phyloP scores from a whole-genome alignment of 768 basidiomycete species.

The Boletus tomentosulus region DNA sequence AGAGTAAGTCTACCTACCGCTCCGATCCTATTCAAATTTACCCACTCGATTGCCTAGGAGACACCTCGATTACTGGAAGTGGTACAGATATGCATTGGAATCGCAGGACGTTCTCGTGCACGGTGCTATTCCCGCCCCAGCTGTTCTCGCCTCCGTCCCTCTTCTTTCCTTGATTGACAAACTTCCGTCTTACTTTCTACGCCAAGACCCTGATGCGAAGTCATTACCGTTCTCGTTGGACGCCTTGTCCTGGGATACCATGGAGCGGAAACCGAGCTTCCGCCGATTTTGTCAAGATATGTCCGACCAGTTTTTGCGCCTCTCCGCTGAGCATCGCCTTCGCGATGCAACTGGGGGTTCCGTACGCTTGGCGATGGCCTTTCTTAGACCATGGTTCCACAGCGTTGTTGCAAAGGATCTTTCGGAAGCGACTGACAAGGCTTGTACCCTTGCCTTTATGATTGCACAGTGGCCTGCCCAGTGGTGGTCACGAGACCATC shows the following conservation, averaged over 20 bases:
- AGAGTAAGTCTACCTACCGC: constrained; percentile 44
- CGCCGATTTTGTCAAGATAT: constrained; percentile 69
- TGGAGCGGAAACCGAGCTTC: constrained; percentile 56
- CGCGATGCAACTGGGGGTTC: constrained; percentile 66
- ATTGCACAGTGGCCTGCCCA: constrained; percentile 66
- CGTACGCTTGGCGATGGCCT: constrained; percentile 60
- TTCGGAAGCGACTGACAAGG: constrained; percentile 34
- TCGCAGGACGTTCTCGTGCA: constrained; percentile 73
- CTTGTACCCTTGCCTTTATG: constrained; percentile 41
- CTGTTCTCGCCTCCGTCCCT: constrained; percentile 67
- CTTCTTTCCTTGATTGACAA: constrained; percentile 59
- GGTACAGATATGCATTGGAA: constrained; percentile 71
- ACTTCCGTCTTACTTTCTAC: constrained; percentile 68
- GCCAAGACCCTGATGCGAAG: constrained; percentile 32
- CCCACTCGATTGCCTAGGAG: constrained; percentile 37
- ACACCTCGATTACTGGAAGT: constrained; percentile 65
- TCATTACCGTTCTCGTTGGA: constrained; percentile 31
- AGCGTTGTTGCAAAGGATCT: constrained; percentile 39
- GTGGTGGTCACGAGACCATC: constrained; percentile 63
- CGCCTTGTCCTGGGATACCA: constrained; percentile 51
- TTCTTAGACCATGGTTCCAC: constrained; percentile 72
- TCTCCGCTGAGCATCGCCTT: constrained; percentile 51
- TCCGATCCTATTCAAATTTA: background rate
- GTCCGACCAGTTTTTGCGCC: constrained; percentile 56
- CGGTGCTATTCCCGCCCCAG: constrained; percentile 60